Evolutionary conservation across 2,329 filamentous ascomycete genomes (phyloP).

Genomic region (Neoascochyta sp.): DNA sequence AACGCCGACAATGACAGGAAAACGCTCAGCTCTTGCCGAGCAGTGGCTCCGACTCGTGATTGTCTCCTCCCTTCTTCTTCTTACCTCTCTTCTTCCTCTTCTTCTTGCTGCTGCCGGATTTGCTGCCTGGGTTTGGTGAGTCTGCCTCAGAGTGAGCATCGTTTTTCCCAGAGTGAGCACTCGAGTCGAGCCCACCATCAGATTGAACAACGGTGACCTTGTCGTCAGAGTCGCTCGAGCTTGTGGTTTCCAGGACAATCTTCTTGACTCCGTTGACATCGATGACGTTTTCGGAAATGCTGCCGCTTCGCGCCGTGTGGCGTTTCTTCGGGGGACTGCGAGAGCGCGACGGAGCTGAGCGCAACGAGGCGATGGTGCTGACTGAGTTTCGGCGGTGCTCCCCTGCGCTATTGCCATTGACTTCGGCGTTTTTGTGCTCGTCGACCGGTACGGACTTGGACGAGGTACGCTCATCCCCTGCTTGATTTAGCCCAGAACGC

Average conservation of each 20-base stretch:
- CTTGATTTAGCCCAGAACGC: slow-evolving; percentile 11
- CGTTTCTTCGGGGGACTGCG: slow-evolving; percentile 33
- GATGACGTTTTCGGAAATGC: slow-evolving; percentile 74
- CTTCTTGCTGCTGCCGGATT: slow-evolving; percentile 38
- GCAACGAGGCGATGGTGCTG: slow-evolving; percentile 35
- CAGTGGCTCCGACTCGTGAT: slow-evolving; percentile 32
- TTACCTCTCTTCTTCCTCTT: slow-evolving; percentile 33
- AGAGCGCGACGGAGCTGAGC: slow-evolving; percentile 21
- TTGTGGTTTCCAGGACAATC: slow-evolving; percentile 68
- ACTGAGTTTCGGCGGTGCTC: slow-evolving; percentile 21
- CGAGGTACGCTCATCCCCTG: slow-evolving; percentile 19
- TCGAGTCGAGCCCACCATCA: slow-evolving; percentile 21
- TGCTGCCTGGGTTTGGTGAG: slow-evolving; percentile 19
- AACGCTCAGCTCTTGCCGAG: no score
- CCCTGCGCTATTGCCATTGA: slow-evolving; percentile 10
- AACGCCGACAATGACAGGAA: no score
- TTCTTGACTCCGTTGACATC: slow-evolving; percentile 72
- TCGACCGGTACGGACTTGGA: slow-evolving; percentile 14
- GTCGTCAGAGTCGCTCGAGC: slow-evolving; percentile 47
- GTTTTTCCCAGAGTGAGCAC: no score
- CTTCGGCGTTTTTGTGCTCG: slow-evolving; percentile 15
- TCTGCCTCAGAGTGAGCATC: slow-evolving; percentile 17
- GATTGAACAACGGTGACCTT: slow-evolving; percentile 14
- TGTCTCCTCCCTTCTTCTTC: slow-evolving; percentile 33
- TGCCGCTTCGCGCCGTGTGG: slow-evolving; percentile 63